Percentiles rank a stretch among this genome's conserved stretches.
Conservation (phyloP, 23 red algal genomes). For the Chondrus crispus region DNA sequence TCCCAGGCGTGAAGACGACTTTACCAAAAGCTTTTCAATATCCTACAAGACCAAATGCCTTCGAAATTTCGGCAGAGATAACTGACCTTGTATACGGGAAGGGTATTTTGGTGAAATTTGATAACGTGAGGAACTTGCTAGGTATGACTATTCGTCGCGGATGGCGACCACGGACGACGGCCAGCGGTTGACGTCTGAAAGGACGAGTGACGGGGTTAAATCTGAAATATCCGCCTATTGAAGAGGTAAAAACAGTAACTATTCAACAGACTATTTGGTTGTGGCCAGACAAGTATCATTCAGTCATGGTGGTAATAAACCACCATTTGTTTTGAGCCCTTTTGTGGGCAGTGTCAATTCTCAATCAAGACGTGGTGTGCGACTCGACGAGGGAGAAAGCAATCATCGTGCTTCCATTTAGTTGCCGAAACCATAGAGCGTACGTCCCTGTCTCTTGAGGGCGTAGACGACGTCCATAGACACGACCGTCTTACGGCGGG, state of each 20-base stretch:
- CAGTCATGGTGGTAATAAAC: background rate
- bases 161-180: slow-evolving; percentile 42
- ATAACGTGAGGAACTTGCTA: slow-evolving; percentile 54
- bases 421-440: slow-evolving; percentile 41
- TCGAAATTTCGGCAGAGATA: slow-evolving; percentile 63
- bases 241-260: background rate
- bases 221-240: background rate
- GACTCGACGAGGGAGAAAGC: background rate
- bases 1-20: slow-evolving; percentile 57
- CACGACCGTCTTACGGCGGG: slow-evolving; percentile 92
- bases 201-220: background rate
- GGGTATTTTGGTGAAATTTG: slow-evolving; percentile 33
- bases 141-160: slow-evolving; percentile 33
- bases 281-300: background rate
- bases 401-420: background rate
- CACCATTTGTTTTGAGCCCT: background rate
- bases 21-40: slow-evolving; percentile 74
- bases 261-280: background rate
- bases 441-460: slow-evolving; percentile 93
- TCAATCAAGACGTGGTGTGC: background rate
- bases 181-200: slow-evolving; percentile 5
- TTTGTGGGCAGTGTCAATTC: background rate
- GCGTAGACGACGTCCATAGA: slow-evolving; percentile 98
- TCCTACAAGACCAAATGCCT: slow-evolving; percentile 42
- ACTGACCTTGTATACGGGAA: slow-evolving; percentile 67